These are phyloP conservation scores for Plectosphaerella sp. DNA, from an alignment of 2,329 filamentous ascomycete genomes.

Conservation along the genomic window DNA sequence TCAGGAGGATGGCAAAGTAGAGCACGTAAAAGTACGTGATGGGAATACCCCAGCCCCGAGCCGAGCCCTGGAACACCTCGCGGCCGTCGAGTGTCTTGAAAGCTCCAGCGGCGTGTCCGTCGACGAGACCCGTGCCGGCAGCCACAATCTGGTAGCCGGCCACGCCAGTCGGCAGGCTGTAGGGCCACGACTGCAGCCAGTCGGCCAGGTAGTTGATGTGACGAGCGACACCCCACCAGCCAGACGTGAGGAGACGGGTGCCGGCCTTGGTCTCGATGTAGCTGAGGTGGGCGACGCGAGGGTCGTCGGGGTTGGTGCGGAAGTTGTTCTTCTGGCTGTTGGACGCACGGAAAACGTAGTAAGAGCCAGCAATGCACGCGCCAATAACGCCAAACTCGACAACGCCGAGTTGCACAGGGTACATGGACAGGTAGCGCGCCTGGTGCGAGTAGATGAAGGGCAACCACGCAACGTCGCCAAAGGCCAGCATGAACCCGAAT, in stretches of 20 bases:
- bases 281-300: constrained; percentile 71
- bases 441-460: constrained; percentile 86
- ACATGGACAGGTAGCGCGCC: constrained; percentile 75
- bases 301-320: constrained; percentile 80
- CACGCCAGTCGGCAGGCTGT: constrained; percentile 79
- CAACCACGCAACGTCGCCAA: constrained; percentile 90
- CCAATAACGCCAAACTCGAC: constrained; percentile 61
- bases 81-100: constrained; percentile 55
- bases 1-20: constrained; percentile 82
- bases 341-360: constrained; percentile 86
- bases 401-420: constrained; percentile 75
- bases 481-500: constrained; percentile 91
- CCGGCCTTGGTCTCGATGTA: constrained; percentile 83
- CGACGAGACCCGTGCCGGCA: constrained; percentile 41
- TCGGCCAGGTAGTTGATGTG: constrained; percentile 97
- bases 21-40: constrained; percentile 93
- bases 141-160: constrained; percentile 74
- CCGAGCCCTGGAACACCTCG: constrained; percentile 65
- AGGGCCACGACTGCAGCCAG: constrained; percentile 91
- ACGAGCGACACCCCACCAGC: constrained; percentile 89
- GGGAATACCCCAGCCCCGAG: constrained; percentile 77
- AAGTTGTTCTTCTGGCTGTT: constrained; percentile 96
- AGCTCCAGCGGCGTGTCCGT: constrained; percentile 43
- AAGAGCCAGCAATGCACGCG: constrained; percentile 66
- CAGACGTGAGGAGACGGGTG: constrained; percentile 74